These are phyloP conservation scores for Pueraria montana DNA, from an alignment of 306 rosid genomes.

Conservation along the genomic window DNA sequence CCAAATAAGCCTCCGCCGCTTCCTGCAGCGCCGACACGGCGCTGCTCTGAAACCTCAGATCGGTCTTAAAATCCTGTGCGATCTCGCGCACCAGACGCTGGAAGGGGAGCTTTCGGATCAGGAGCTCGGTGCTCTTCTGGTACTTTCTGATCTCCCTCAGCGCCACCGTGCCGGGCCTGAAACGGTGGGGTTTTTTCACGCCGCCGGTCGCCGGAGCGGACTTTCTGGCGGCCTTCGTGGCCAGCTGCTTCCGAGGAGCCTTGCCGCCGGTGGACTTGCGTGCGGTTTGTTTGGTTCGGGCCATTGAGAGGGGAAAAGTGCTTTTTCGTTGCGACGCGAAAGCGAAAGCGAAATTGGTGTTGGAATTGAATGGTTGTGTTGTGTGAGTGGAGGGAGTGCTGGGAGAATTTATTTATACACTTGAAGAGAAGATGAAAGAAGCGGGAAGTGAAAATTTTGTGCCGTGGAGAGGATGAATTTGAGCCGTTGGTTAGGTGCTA, in stretches of 20 bases:
- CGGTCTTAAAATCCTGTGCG: neutral
- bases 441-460: neutral
- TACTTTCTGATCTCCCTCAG: neutral
- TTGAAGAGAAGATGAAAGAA: neutral
- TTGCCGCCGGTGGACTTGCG: constrained; percentile 1
- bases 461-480: neutral
- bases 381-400: too few relatives aligned
- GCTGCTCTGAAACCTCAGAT: neutral
- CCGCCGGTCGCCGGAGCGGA: neutral
- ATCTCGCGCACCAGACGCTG: neutral
- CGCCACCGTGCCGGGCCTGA: constrained; percentile 3
- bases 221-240: neutral
- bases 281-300: neutral
- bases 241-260: constrained; percentile 1
- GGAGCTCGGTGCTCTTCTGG: neutral
- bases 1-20: neutral
- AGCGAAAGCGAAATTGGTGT: too few relatives aligned
- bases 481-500: neutral
- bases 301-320: neutral
- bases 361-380: too few relatives aligned
- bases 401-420: too few relatives aligned
- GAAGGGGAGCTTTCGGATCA: neutral
- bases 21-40: neutral
- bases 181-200: neutral
- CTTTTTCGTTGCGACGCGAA: too few relatives aligned